Evolutionary conservation across 2,329 filamentous ascomycete species (phyloP).

Genomic region (Coniochaeta pulveracea): DNA sequence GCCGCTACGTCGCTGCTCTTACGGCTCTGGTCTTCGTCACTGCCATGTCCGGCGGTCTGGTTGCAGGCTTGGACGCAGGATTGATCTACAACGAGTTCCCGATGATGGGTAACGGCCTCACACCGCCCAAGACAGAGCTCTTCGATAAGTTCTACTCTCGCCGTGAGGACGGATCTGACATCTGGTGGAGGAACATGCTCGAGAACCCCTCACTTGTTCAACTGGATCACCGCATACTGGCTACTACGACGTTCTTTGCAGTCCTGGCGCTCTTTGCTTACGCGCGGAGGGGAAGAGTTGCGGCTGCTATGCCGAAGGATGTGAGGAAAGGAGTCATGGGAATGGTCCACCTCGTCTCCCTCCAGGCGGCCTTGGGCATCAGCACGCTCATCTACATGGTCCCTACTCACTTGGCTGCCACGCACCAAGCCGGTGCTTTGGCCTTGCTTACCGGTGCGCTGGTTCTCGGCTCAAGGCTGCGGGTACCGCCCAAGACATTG

Average conservation of each 20-base stretch:
- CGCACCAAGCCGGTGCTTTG: slow-evolving; percentile 85
- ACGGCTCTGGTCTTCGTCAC: slow-evolving; percentile 74
- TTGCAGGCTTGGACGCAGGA: slow-evolving; percentile 89
- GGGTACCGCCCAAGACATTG: slow-evolving; percentile 56
- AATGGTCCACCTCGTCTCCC: slow-evolving; percentile 67
- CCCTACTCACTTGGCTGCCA: slow-evolving; percentile 74
- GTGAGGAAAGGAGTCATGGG: slow-evolving; percentile 63
- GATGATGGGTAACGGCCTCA: slow-evolving; percentile 76
- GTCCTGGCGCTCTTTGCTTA: slow-evolving; percentile 76
- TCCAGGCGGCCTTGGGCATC: slow-evolving; percentile 83
- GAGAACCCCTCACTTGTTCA: slow-evolving; percentile 96
- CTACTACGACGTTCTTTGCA: slow-evolving; percentile 75
- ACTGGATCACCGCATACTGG: slow-evolving; percentile 87
- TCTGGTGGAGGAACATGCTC: slow-evolving; percentile 95
- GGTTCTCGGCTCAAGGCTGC: slow-evolving; percentile 67
- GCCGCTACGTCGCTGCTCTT: slow-evolving; percentile 59
- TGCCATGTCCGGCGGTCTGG: slow-evolving; percentile 85
- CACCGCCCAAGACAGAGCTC: slow-evolving; percentile 73
- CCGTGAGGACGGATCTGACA: slow-evolving; percentile 63
- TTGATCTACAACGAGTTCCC: slow-evolving; percentile 99
- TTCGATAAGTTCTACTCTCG: slow-evolving; percentile 80
- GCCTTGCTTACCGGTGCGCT: slow-evolving; percentile 74
- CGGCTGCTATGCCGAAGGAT: slow-evolving; percentile 46
- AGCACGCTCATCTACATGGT: slow-evolving; percentile 89
- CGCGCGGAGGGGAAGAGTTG: slow-evolving; percentile 52